A percentile compares a stretch with the other conserved stretches of the same genome.
Conservation (phyloP, 345 rosid species). For the Durio zibethinus region DNA sequence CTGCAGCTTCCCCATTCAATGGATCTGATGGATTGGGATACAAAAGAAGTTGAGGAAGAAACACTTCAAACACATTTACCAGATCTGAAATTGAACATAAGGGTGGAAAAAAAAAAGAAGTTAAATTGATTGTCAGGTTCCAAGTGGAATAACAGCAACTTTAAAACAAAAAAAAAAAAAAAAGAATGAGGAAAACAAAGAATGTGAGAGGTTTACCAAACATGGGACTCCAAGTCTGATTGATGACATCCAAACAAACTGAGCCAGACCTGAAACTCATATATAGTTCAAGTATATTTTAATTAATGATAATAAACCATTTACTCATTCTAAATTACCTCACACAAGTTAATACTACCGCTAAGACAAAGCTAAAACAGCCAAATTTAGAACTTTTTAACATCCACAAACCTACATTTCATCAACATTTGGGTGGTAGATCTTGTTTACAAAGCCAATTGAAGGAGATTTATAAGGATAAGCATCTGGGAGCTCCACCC, state of each 20-base stretch:
- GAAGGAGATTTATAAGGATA: constrained; percentile 99
- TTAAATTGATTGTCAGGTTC: constrained; percentile 1
- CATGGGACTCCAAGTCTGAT: constrained; percentile 99
- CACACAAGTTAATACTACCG: background rate
- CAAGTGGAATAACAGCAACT: background rate
- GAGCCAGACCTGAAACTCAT: constrained; percentile 88
- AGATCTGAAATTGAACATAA: constrained; percentile 52
- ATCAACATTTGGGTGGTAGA: constrained; percentile 98
- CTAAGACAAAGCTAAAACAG: constrained; percentile 5
- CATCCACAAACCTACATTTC: constrained; percentile 65
- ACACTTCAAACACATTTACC: constrained; percentile 93
- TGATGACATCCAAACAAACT: constrained; percentile 94
- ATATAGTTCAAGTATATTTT: background rate
- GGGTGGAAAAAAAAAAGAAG: background rate
- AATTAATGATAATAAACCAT: constrained; percentile 1
- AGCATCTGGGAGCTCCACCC: constrained; percentile 97
- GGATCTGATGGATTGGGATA: constrained; percentile 98
- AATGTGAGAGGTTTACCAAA: constrained; percentile 55
- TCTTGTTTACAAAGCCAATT: constrained; percentile 86
- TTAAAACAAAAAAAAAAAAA: background rate
- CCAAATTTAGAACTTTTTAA: constrained; percentile 1
- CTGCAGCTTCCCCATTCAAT: constrained; percentile 97
- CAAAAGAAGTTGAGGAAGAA: constrained; percentile 96
- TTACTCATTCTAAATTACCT: background rate
- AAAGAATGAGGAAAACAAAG: constrained; percentile 9